phyloP scores from a whole-genome alignment of 139 green algal species.

The Edaphochlamys debaryana region DNA sequence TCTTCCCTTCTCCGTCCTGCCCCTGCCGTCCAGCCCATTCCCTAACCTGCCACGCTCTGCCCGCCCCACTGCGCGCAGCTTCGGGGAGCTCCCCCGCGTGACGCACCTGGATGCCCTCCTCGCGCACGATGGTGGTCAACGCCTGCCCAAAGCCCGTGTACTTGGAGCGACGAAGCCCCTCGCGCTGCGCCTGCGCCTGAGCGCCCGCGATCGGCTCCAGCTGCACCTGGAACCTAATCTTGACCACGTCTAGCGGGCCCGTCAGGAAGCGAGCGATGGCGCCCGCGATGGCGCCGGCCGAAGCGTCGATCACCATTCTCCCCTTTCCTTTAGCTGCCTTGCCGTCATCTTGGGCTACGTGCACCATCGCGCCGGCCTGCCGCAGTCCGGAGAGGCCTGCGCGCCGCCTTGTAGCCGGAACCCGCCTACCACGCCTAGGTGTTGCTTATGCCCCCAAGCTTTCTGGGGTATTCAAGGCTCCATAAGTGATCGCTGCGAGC shows the following conservation, averaged over 20 bases:
- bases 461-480: too few species aligned
- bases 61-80: too few species aligned
- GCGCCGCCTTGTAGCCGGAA: too few species aligned
- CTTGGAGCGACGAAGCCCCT: slow-evolving; percentile 66
- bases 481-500: too few species aligned
- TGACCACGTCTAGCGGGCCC: slow-evolving; percentile 95
- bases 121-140: slow-evolving; percentile 81
- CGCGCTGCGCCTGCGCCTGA: not conserved
- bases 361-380: too few species aligned
- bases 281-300: slow-evolving; percentile 86
- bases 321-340: not conserved
- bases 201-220: slow-evolving; percentile 66
- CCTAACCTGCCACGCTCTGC: too few species aligned
- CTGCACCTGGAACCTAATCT: slow-evolving; percentile 96
- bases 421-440: too few species aligned
- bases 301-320: slow-evolving; percentile 57
- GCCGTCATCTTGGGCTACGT: not conserved
- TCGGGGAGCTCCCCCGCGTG: too few species aligned
- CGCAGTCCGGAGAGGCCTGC: too few species aligned
- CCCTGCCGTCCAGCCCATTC: too few species aligned
- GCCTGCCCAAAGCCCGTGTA: slow-evolving; percentile 92
- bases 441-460: too few species aligned
- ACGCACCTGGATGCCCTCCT: slow-evolving; percentile 89
- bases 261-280: slow-evolving; percentile 84
- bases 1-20: too few species aligned